These are phyloP conservation scores for Triglochin maritima DNA, from an alignment of 106 monocot species.

Conservation along the genomic window DNA sequence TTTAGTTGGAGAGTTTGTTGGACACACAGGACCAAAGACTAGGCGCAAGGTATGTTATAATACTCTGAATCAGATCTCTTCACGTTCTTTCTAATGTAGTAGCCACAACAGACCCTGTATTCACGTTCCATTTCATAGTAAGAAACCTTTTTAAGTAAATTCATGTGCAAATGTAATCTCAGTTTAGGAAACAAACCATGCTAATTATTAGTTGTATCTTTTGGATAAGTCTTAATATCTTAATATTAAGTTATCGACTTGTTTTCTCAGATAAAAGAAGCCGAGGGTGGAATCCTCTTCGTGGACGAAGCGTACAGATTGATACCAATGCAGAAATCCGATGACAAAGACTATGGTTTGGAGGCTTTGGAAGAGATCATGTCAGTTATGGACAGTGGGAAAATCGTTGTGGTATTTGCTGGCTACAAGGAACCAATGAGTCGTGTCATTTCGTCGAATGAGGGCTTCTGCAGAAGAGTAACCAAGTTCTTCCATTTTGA, in stretches of 20 bases:
- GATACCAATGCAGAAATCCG: slow-evolving; percentile 86
- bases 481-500: slow-evolving; percentile 87
- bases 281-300: slow-evolving; percentile 91
- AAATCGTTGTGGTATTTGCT: slow-evolving; percentile 78
- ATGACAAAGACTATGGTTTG: slow-evolving; percentile 89
- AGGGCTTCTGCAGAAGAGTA: slow-evolving; percentile 84
- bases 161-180: too few species aligned
- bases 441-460: slow-evolving; percentile 78
- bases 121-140: too few species aligned
- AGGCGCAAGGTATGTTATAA: slow-evolving; percentile 52
- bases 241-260: too few species aligned
- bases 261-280: slow-evolving; percentile 57
- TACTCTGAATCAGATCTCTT: background rate
- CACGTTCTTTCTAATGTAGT: too few species aligned
- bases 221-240: too few species aligned
- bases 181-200: too few species aligned
- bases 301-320: slow-evolving; percentile 94
- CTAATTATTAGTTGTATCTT: too few species aligned
- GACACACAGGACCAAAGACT: slow-evolving; percentile 97
- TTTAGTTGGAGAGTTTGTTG: slow-evolving; percentile 95
- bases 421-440: slow-evolving; percentile 92
- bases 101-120: too few species aligned
- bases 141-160: too few species aligned
- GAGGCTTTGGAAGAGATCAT: slow-evolving; percentile 97
- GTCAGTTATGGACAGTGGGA: slow-evolving; percentile 93